These are phyloP conservation scores for Naganishia kalamii DNA, from an alignment of 768 basidiomycete genomes.

Conservation along the genomic window DNA sequence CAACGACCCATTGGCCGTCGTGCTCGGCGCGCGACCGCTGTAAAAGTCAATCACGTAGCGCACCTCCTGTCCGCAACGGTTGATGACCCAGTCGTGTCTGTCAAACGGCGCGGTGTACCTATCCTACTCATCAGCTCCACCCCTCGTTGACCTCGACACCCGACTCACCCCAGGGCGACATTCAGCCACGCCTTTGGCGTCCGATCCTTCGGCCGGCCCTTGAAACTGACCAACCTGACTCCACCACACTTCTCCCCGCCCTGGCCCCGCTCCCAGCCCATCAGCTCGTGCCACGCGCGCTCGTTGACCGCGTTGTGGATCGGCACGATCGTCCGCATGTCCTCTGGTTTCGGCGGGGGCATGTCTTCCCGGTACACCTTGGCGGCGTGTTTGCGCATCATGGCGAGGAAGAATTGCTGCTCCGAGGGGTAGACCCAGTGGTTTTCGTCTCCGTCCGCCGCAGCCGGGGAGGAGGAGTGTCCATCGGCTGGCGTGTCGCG, in stretches of 20 bases:
- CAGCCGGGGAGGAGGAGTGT: conserved; percentile 10
- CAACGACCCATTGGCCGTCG: conserved; percentile 30
- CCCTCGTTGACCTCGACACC: not conserved
- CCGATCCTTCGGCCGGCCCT: conserved; percentile 72
- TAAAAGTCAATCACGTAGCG: conserved; percentile 99
- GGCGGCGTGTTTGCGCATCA: conserved; percentile 84
- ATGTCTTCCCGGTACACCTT: conserved; percentile 16
- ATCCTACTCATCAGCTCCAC: not conserved
- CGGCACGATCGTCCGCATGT: conserved; percentile 93
- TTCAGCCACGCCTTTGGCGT: conserved; percentile 76
- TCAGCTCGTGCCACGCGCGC: conserved; percentile 73
- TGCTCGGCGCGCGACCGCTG: conserved; percentile 47
- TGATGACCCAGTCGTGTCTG: conserved; percentile 92
- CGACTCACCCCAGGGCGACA: conserved; percentile 72
- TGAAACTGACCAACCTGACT: conserved; percentile 54
- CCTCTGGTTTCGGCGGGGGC: conserved; percentile 62
- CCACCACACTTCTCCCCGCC: conserved; percentile 67
- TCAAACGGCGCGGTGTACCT: conserved; percentile 95
- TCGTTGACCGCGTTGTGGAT: conserved; percentile 99
- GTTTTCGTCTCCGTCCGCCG: conserved; percentile 47
- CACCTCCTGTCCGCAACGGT: conserved; percentile 79
- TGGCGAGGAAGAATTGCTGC: conserved; percentile 96
- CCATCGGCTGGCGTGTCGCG: conserved; percentile 22
- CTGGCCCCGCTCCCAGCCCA: conserved; percentile 72
- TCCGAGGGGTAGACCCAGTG: conserved; percentile 99